Evolutionary conservation across 805 yeast genomes (phyloP).

Genomic region (Yarrowia osloensis): DNA sequence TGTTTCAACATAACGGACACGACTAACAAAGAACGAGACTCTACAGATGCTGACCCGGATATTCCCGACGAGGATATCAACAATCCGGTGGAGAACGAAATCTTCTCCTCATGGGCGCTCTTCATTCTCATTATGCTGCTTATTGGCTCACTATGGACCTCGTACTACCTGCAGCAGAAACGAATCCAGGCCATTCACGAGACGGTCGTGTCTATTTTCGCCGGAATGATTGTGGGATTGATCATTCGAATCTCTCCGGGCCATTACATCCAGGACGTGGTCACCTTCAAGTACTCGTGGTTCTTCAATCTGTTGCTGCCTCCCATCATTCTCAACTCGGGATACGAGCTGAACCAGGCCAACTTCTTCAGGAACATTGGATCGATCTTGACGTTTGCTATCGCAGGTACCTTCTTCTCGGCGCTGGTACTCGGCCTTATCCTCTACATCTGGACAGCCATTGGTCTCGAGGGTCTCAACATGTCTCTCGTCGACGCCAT

Average conservation of each 20-base stretch:
- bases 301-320: constrained; percentile 93
- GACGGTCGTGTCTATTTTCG: constrained; percentile 91
- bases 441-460: constrained; percentile 81
- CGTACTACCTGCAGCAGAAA: constrained; percentile 87
- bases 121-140: constrained; percentile 79
- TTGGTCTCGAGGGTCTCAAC: constrained; percentile 85
- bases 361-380: constrained; percentile 92
- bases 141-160: constrained; percentile 91
- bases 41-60: constrained; percentile 45
- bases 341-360: constrained; percentile 94
- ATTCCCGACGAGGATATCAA: constrained; percentile 54
- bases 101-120: constrained; percentile 96
- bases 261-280: constrained; percentile 94
- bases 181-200: constrained; percentile 96
- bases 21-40: constrained; percentile 38
- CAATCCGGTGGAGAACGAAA: constrained; percentile 90
- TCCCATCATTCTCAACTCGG: constrained; percentile 93
- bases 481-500: constrained; percentile 96
- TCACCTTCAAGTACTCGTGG: constrained; percentile 89
- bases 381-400: constrained; percentile 88
- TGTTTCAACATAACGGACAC: not conserved
- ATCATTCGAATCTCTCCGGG: constrained; percentile 92
- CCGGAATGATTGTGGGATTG: constrained; percentile 95
- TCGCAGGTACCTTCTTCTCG: constrained; percentile 93
- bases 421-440: constrained; percentile 89